Evolutionary conservation across 495 filamentous ascomycete genomes (phyloP), one percentile per base, ranked within the genome.

Genomic region (Penicillium soppii): DNA sequence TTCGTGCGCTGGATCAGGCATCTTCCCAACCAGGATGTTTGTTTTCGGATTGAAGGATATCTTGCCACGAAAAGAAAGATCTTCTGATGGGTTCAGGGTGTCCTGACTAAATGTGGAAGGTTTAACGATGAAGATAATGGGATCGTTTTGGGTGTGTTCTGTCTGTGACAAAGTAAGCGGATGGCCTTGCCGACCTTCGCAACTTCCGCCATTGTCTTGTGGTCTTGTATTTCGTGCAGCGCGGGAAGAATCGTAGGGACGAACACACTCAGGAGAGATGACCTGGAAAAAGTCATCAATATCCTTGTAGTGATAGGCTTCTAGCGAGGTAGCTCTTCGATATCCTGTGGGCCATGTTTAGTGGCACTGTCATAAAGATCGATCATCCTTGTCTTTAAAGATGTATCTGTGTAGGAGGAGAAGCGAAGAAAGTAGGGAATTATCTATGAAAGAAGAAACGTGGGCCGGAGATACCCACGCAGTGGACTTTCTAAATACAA

Each of bases 301-400:
- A 38, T 21, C 13, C 3, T 16, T 27, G 22, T 37, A 47, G 45
- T 29, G 33, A 47, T 47, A 38, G 17, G 38, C 45, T 9, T 37
- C 38, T 12, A 47, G 32, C 45, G 45, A 27, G 45, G 45, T 17
- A 47, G 20, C 17, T 20, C 45, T 37, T 47, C 45, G 17, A 38
- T 37, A 47, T 42, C 39, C 5, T 17, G 39, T 1, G 39, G 22
- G 39, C 5, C 21, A 42, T 42, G 22, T 27, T 15, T 21, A 21
- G 12, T 27, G 39, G 39, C n/a, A 12, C 19, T 39, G 36, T 39
- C 19, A 21, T 39, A 7, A 39, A 12, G 36, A 15, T 39, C 4
- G 16, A 5, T 13, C 39, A 42, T 42, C 21, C 16, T 42, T 42
- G 39, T n/a, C n/a, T n/a, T n/a, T n/a, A n/a, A n/a, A n/a, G n/a